Evolutionary conservation across 2,329 filamentous ascomycete species (phyloP).

Genomic region (Lasiodiplodia hormozganensis): DNA sequence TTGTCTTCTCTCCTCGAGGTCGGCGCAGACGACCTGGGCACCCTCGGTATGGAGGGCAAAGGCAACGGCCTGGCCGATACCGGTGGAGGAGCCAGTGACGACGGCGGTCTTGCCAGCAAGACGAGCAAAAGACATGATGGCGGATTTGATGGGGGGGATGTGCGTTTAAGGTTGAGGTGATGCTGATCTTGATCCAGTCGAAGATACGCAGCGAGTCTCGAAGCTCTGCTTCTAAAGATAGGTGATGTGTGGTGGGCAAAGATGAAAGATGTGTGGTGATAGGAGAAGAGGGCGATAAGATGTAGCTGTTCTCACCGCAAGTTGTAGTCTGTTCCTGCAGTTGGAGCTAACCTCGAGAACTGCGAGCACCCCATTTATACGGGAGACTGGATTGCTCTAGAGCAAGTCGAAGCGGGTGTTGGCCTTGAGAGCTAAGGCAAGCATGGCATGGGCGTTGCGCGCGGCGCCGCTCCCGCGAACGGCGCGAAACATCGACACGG

Average conservation of each 20-base stretch:
- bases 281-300: constrained; percentile 15
- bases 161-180: constrained; percentile 6
- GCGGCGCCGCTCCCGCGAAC: constrained; percentile 9
- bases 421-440: not conserved
- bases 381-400: not conserved
- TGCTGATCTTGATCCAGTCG: constrained; percentile 24
- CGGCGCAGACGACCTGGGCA: constrained; percentile 35
- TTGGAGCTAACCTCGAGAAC: constrained; percentile 20
- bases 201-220: constrained; percentile 13
- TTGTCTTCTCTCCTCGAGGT: constrained; percentile 27
- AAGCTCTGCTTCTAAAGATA: constrained; percentile 26
- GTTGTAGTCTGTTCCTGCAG: constrained; percentile 25
- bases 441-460: constrained; percentile 5
- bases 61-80: constrained; percentile 40
- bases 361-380: constrained; percentile 20
- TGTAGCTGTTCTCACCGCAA: constrained; percentile 20
- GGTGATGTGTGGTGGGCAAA: not conserved
- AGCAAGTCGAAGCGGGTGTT: not conserved
- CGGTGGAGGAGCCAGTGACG: constrained; percentile 43
- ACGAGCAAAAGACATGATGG: constrained; percentile 13
- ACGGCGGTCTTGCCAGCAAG: constrained; percentile 37
- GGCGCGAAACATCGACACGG: constrained; percentile 15
- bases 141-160: not conserved
- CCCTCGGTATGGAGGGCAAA: constrained; percentile 29
- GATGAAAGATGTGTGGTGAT: constrained; percentile 17